Evolutionary conservation across 495 filamentous ascomycete genomes (phyloP), one percentile per base, ranked within the genome.

Genomic region (Aspergillus leporis): DNA sequence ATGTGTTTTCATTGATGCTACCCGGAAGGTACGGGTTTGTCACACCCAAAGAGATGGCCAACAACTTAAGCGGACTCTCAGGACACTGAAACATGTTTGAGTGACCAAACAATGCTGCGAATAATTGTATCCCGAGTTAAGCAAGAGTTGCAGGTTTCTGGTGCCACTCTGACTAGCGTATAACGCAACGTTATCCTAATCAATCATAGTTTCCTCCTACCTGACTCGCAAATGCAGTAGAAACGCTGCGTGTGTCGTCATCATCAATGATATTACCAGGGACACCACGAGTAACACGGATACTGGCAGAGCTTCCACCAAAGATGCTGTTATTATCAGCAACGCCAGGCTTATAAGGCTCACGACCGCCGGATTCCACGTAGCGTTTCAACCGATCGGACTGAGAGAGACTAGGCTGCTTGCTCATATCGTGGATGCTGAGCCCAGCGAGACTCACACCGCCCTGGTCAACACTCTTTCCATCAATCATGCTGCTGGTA

Each of bases 211-310:
- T 89, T 52, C 90, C 87, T 41, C 90, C 93, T 56, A 97, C 83
- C 72, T 98, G 95, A 73, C 92, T 96, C 41, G 92, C 93, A 77
- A 97, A 98, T 7, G 92, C 92, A 30, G 93, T 97, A 61, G 90
- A 96, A 65, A 98, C 84, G 70, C 93, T 97, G 72, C 93, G 90
- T 58, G 93, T 90, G 69, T 98, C 94, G 60, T 99, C 94, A 62
- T 98, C 94, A 50, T 84, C 77, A 18, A 77, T 74, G 25, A 78
- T 70, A 31, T 81, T 74, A n/a, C 79, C 78, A 10, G 79, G 76
- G 19, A 66, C 64, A 31, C 79, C 81, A 55, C 79, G 79, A 41
- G 78, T 78, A 23, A 80, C 75, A 48, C 78, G 81, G 62, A 85
- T 79, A 61, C 83, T 79, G 53, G 86, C 77, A 45, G 85, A 89